phyloP scores from a whole-genome alignment of 495 filamentous ascomycete genomes.

The Xylaria castorea region DNA sequence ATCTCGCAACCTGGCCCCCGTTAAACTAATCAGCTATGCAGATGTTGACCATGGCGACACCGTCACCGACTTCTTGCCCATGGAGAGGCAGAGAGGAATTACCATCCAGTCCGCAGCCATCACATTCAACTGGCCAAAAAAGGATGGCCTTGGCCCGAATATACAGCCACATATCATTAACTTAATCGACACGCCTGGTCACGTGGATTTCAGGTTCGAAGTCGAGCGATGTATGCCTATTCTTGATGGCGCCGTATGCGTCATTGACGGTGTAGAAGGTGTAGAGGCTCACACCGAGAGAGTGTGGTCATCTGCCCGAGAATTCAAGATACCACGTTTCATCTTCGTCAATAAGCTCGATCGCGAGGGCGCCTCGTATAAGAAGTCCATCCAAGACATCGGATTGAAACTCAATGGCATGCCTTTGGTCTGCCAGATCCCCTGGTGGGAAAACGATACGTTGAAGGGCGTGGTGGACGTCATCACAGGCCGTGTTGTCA shows the following conservation, averaged over 20 bases:
- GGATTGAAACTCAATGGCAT: conserved; percentile 78
- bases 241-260: conserved; percentile 93
- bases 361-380: conserved; percentile 90
- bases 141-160: conserved; percentile 40
- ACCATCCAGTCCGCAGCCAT: conserved; percentile 98
- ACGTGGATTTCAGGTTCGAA: conserved; percentile 98
- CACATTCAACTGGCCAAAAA: conserved; percentile 81
- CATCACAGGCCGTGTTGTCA: conserved; percentile 55
- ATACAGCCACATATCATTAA: conserved; percentile 69
- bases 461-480: conserved; percentile 87
- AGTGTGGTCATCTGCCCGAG: conserved; percentile 90
- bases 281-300: conserved; percentile 98
- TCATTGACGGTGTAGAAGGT: conserved; percentile 94
- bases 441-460: conserved; percentile 83
- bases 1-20: background rate
- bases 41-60: conserved; percentile 98
- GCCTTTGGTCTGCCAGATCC: conserved; percentile 93
- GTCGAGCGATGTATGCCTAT: conserved; percentile 92
- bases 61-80: conserved; percentile 95
- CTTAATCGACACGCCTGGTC: conserved; percentile 96
- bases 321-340: conserved; percentile 83
- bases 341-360: conserved; percentile 97
- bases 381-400: conserved; percentile 82
- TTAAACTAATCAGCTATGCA: conserved; percentile 40
- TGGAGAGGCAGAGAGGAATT: conserved; percentile 91